Evolutionary conservation across 1,284 basidiomycete genomes (phyloP).

Genomic region (Ustilago hordei): DNA sequence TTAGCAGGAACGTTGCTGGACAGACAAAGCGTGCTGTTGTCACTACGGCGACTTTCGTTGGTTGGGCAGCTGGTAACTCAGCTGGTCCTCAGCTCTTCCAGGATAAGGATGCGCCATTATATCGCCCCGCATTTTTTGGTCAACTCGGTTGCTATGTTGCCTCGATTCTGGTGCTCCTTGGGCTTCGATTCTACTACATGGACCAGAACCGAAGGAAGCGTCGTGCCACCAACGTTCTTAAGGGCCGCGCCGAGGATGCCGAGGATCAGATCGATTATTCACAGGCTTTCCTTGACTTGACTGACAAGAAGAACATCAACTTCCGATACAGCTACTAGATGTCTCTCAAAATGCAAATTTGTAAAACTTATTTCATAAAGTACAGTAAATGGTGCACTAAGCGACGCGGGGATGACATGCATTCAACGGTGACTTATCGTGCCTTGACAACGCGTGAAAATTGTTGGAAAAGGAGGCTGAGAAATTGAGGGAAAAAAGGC

Average conservation of each 20-base stretch:
- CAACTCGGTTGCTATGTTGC: slow-evolving; percentile 74
- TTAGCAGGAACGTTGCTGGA: slow-evolving; percentile 72
- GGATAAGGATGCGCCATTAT: slow-evolving; percentile 49
- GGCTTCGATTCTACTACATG: slow-evolving; percentile 72
- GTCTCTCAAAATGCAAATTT: background rate
- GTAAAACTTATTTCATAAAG: no score
- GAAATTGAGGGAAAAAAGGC: no score
- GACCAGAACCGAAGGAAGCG: slow-evolving; percentile 71
- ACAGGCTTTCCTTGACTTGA: slow-evolving; percentile 45
- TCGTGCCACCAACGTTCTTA: slow-evolving; percentile 28
- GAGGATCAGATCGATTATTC: slow-evolving; percentile 40
- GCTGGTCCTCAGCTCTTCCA: slow-evolving; percentile 61
- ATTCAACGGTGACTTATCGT: no score
- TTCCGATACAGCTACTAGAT: slow-evolving; percentile 44
- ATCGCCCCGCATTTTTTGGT: slow-evolving; percentile 72
- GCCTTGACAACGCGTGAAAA: no score
- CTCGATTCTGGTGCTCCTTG: slow-evolving; percentile 70
- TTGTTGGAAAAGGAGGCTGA: no score
- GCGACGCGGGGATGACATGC: no score
- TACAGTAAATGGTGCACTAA: no score
- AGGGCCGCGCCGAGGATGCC: slow-evolving; percentile 34
- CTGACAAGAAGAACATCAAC: slow-evolving; percentile 48
- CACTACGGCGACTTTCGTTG: slow-evolving; percentile 53
- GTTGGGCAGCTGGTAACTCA: slow-evolving; percentile 57
- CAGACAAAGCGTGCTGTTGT: slow-evolving; percentile 53